Evolutionary conservation across 2,329 filamentous ascomycete species (phyloP), one percentile per base, ranked within the genome.

Genomic region (Blumeria graminis): DNA sequence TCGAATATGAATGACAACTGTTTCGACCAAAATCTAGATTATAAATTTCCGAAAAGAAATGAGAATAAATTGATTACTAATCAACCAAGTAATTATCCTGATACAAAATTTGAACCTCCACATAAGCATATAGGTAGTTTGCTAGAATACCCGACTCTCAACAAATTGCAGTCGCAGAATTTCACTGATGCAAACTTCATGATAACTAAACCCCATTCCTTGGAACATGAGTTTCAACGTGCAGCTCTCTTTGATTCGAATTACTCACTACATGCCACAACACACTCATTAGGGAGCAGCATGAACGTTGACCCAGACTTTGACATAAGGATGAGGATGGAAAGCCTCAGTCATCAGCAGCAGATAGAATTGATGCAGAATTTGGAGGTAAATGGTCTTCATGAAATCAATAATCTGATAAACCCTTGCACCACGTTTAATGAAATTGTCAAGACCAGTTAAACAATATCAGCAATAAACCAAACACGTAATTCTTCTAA

Each of bases 311-410:
- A 72, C 50, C 68, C 70, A 10, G 71, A 70, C 57, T 70, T 69
- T 34, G 65, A 70, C 58, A 67, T 72, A 64, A 63, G 70, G 60
- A 67, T 65, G 76, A 76, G 65, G 58, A 79, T 78, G 63, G 86
- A 80, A 61, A 84, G 75, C 58, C 71, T 93, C 35, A 89, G 81
- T 58, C 82, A 88, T 60, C 78, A 86, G 64, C 86, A 93, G 68
- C 86, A 92, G 68, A 70, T 82, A 60, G 85, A 94, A 70, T 71
- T 94, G 39, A 87, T 93, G 83, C 79, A 81, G 56, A 80, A 81
- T 53, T 74, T 94, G 36, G 84, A 92, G 67, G 84, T 72, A 62
- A 77, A 82, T 61, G 80, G 79, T 0, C 70, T 81, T 65, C 71
- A 70, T 32, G 78, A 81, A 55, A 81, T 82, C 62, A 74, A 81